These are phyloP conservation scores for Fusarium fujikuroi DNA, from an alignment of 2,329 filamentous ascomycete species.

Conservation along the genomic window DNA sequence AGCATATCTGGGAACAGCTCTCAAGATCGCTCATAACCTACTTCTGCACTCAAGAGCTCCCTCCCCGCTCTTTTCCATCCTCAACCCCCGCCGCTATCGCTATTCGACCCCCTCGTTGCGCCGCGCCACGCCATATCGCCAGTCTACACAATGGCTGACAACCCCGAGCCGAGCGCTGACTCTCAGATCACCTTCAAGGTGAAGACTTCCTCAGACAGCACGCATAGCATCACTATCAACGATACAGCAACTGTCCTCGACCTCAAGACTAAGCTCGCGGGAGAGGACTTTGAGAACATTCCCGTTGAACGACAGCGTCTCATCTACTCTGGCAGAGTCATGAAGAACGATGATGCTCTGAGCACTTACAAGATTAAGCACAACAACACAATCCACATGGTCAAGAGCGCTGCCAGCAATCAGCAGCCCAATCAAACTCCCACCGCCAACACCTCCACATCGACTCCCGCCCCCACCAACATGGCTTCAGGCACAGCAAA, in stretches of 20 bases:
- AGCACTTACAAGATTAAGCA: conserved; percentile 93
- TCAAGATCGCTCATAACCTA: neutral
- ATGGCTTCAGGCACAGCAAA: conserved; percentile 86
- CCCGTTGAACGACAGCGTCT: conserved; percentile 89
- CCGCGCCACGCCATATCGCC: conserved; percentile 26
- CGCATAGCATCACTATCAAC: conserved; percentile 83
- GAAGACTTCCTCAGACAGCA: conserved; percentile 93
- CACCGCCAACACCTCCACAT: conserved; percentile 53
- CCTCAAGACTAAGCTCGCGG: conserved; percentile 88
- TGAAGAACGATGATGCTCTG: conserved; percentile 93
- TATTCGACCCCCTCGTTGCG: conserved; percentile 31
- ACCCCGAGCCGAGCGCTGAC: conserved; percentile 69
- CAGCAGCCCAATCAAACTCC: conserved; percentile 50
- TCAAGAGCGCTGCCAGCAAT: conserved; percentile 95
- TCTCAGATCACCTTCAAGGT: conserved; percentile 93
- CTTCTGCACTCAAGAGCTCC: neutral
- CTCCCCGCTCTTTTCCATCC: conserved; percentile 11
- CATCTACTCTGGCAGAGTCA: conserved; percentile 96
- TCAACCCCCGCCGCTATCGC: conserved; percentile 17
- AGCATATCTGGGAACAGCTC: neutral
- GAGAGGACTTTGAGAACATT: conserved; percentile 84
- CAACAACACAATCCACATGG: conserved; percentile 94
- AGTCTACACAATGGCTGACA: conserved; percentile 69
- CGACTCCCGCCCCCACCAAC: conserved; percentile 70
- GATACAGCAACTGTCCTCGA: conserved; percentile 82